Conservation (phyloP, 192 early-diverging fungal genomes). For the Linnemannia schmuckeri region DNA sequence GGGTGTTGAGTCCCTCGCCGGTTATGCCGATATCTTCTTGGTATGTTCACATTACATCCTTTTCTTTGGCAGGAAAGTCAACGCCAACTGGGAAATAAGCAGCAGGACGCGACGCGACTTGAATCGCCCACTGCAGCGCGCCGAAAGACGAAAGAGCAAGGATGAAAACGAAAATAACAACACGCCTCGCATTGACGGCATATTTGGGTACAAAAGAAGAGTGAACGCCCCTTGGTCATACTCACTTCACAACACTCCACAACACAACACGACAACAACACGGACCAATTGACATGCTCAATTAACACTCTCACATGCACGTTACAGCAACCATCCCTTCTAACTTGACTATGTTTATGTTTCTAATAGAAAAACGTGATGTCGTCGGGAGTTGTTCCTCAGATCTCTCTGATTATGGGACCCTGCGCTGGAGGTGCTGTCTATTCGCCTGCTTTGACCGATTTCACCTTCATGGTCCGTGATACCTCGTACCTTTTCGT, state of each 20-base stretch:
- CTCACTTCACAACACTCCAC: no score
- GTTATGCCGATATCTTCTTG: conserved; percentile 97
- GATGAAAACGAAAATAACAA: not conserved
- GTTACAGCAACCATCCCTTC: not conserved
- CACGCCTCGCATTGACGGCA: not conserved
- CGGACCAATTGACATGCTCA: not conserved
- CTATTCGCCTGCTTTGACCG: conserved; percentile 96
- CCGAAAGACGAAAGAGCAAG: not conserved
- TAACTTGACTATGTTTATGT: not conserved
- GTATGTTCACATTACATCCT: conserved; percentile 24
- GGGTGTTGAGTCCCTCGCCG: conserved; percentile 95
- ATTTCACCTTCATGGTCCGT: conserved; percentile 98
- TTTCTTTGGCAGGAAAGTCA: not conserved
- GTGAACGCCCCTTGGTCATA: not conserved
- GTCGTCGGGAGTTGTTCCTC: conserved; percentile 94
- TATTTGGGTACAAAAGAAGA: not conserved
- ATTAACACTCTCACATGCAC: not conserved
- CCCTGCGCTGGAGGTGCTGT: conserved; percentile 98
- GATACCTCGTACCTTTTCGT: conserved; percentile 97
- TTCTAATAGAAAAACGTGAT: conserved; percentile 80
- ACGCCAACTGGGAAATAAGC: not conserved
- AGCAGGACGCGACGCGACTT: not conserved
- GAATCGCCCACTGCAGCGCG: not conserved
- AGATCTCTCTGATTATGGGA: conserved; percentile 97
- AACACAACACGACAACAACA: not conserved